phyloP scores from a whole-genome alignment of 768 basidiomycete genomes.

The Saitozyma sp. region DNA sequence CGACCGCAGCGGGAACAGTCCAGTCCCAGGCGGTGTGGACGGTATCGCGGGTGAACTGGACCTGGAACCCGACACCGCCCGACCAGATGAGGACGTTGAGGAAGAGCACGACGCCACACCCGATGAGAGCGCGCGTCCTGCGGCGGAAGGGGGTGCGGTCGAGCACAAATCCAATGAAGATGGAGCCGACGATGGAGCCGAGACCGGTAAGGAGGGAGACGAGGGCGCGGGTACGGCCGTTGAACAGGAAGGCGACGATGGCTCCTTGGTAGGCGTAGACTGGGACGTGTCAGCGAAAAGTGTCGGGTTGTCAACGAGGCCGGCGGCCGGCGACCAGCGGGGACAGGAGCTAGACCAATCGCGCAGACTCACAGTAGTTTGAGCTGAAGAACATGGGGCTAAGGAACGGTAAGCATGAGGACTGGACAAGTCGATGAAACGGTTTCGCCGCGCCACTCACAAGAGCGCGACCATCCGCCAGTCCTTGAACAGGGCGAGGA shows the following conservation, averaged over 20 bases:
- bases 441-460: not conserved
- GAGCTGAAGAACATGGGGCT: conserved; percentile 57
- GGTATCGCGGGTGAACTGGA: conserved; percentile 52
- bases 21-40: conserved; percentile 49
- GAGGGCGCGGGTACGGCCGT: conserved; percentile 57
- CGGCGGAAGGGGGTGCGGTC: conserved; percentile 52
- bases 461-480: conserved; percentile 55
- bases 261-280: conserved; percentile 57
- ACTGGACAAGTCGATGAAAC: not conserved
- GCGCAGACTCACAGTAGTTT: conserved; percentile 46
- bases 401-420: not conserved
- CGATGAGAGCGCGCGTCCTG: conserved; percentile 55
- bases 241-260: conserved; percentile 54
- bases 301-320: not conserved
- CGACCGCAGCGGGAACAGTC: conserved; percentile 52
- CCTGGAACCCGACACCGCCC: conserved; percentile 55
- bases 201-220: conserved; percentile 54
- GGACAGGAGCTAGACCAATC: not conserved
- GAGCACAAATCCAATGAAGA: conserved; percentile 56
- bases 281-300: conserved; percentile 24
- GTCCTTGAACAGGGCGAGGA: conserved; percentile 53
- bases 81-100: conserved; percentile 54
- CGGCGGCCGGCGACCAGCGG: no score
- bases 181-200: conserved; percentile 57
- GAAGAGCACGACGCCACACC: conserved; percentile 50